phyloP scores from a whole-genome alignment of 2,329 filamentous ascomycete genomes.

The Stachybotrys elegans region DNA sequence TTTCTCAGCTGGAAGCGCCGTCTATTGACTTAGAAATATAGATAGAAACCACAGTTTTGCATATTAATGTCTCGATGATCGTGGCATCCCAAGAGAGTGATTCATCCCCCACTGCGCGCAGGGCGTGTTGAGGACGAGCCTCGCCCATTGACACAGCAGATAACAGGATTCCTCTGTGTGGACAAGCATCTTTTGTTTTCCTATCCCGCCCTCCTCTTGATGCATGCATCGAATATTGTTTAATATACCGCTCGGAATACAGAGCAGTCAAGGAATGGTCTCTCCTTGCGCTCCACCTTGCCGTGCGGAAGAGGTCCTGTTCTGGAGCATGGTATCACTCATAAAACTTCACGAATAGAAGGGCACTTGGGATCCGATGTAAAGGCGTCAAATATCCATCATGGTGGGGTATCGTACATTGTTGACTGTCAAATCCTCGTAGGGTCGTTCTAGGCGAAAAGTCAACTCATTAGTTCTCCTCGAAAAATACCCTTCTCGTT shows the following conservation, averaged over 20 bases:
- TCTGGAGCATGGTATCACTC: slow-evolving; percentile 1
- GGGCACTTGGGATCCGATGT: slow-evolving; percentile 5
- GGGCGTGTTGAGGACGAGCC: neutral
- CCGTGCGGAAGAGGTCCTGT: slow-evolving; percentile 50
- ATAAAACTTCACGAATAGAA: slow-evolving; percentile 4
- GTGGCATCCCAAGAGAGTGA: neutral
- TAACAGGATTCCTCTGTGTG: slow-evolving; percentile 27
- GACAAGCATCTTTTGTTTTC: slow-evolving; percentile 34
- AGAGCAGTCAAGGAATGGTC: slow-evolving; percentile 68
- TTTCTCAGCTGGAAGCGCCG: no score
- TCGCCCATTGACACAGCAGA: slow-evolving; percentile 20
- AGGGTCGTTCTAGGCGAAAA: slow-evolving; percentile 13
- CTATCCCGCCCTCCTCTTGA: slow-evolving; percentile 28
- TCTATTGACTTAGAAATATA: no score
- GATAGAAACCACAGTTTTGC: no score
- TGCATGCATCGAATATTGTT: slow-evolving; percentile 23
- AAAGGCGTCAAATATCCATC: slow-evolving; percentile 7
- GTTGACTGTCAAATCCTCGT: slow-evolving; percentile 11
- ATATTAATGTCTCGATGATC: slow-evolving; percentile 11
- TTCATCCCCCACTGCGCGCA: neutral
- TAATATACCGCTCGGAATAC: slow-evolving; percentile 70
- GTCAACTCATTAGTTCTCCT: slow-evolving; percentile 28
- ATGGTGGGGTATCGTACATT: slow-evolving; percentile 35
- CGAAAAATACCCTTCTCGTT: slow-evolving; percentile 49
- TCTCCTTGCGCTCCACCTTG: slow-evolving; percentile 74